Conservation (phyloP, 1,284 basidiomycete species). For the Ganoderma leucocontextum region DNA sequence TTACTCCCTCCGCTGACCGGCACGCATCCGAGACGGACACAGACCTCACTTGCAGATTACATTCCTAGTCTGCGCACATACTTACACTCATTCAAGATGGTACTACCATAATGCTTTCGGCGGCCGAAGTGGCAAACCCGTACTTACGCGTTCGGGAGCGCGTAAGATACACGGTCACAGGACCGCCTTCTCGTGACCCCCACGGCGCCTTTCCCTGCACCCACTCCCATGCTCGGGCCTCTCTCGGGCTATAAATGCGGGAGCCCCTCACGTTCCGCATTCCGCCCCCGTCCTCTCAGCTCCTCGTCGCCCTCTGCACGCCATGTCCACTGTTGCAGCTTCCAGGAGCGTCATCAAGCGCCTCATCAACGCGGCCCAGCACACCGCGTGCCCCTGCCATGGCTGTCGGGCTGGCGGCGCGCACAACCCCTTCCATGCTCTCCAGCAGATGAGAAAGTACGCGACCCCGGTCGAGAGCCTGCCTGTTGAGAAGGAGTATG, state of each 20-base stretch:
- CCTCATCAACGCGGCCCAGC: slow-evolving; percentile 76
- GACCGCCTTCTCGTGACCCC: slow-evolving; percentile 35
- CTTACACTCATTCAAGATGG: not conserved
- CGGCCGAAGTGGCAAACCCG: not conserved
- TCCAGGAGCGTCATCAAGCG: slow-evolving; percentile 70
- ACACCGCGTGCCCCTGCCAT: slow-evolving; percentile 81
- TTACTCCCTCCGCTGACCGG: too few relatives aligned
- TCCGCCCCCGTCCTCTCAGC: not conserved
- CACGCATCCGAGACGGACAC: too few relatives aligned
- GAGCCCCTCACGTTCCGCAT: slow-evolving; percentile 7
- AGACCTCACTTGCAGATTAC: too few relatives aligned
- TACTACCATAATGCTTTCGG: not conserved
- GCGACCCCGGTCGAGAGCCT: slow-evolving; percentile 83
- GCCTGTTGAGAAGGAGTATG: slow-evolving; percentile 87
- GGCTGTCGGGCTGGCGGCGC: slow-evolving; percentile 57
- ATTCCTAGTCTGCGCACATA: too few relatives aligned
- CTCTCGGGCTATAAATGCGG: slow-evolving; percentile 30
- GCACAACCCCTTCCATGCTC: slow-evolving; percentile 53
- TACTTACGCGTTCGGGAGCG: slow-evolving; percentile 14
- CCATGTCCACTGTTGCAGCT: slow-evolving; percentile 57
- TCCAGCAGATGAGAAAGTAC: slow-evolving; percentile 73
- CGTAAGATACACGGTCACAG: slow-evolving; percentile 29
- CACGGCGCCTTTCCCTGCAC: slow-evolving; percentile 30
- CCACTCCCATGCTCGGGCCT: slow-evolving; percentile 23
- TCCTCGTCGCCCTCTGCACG: slow-evolving; percentile 5